Conservation (phyloP, 495 filamentous ascomycete genomes). For the Tuber indicum region DNA sequence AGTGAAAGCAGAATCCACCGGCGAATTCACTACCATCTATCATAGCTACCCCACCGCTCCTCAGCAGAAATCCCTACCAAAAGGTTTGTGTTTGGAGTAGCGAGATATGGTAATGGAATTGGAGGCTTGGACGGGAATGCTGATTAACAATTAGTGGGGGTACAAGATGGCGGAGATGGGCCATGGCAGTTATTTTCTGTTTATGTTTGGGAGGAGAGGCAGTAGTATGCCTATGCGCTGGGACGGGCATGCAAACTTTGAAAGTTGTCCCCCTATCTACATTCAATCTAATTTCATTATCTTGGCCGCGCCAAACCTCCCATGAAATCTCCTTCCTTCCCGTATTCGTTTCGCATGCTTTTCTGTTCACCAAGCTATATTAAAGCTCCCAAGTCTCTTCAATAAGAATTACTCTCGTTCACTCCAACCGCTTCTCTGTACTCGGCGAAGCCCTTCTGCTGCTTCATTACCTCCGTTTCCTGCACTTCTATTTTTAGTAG, state of each 20-base stretch:
- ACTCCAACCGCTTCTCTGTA: background rate
- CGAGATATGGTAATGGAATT: too few relatives aligned
- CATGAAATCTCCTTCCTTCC: background rate
- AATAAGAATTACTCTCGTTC: background rate
- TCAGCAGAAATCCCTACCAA: too few relatives aligned
- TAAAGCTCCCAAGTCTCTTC: background rate
- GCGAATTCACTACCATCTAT: too few relatives aligned
- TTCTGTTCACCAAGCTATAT: background rate
- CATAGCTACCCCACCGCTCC: too few relatives aligned
- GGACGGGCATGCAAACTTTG: background rate
- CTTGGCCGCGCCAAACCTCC: background rate
- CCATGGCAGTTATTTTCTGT: too few relatives aligned
- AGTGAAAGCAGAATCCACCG: too few relatives aligned
- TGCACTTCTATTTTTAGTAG: background rate
- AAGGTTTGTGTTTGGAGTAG: too few relatives aligned
- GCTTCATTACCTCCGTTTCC: background rate
- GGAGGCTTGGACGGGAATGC: too few relatives aligned
- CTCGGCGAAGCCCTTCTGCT: background rate
- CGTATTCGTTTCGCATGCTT: background rate
- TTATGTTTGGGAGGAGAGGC: too few relatives aligned
- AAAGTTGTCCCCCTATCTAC: background rate
- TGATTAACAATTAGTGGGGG: too few relatives aligned
- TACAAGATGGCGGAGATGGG: too few relatives aligned
- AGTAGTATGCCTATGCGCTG: too few relatives aligned
- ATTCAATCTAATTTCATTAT: background rate